These are phyloP conservation scores for Colletotrichum sp. DNA, from an alignment of 2,329 filamentous ascomycete species.

Conservation along the genomic window DNA sequence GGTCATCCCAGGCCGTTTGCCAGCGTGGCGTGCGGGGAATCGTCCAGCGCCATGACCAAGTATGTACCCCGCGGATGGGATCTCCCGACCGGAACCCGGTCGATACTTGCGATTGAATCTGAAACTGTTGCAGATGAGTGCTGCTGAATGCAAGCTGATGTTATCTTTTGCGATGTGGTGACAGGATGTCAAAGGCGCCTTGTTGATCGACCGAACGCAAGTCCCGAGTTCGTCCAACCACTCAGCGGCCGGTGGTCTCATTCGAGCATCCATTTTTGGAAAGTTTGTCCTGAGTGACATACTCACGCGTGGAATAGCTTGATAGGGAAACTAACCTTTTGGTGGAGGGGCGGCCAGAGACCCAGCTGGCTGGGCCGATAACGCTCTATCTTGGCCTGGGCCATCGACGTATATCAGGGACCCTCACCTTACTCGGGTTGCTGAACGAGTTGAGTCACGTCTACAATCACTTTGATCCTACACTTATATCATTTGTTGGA, in stretches of 20 bases:
- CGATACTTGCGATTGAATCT: not conserved
- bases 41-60: not conserved
- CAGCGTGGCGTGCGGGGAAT: conserved; percentile 14
- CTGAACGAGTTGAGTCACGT: not conserved
- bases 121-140: not conserved
- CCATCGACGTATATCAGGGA: not conserved
- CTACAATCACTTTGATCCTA: not conserved
- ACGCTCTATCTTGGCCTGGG: not conserved
- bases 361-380: not conserved
- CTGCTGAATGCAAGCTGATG: not conserved
- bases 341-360: not conserved
- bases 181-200: not conserved
- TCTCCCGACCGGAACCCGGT: not conserved
- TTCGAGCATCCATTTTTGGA: not conserved
- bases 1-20: not conserved
- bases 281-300: not conserved
- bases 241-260: not conserved
- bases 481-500: not conserved
- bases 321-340: not conserved
- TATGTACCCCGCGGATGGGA: not conserved
- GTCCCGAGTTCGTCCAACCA: not conserved
- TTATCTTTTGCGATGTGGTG: not conserved
- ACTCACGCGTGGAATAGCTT: not conserved
- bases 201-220: not conserved
- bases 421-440: not conserved